Conservation (phyloP, 1,284 basidiomycete species). For the Ceratobasidium sp. region DNA sequence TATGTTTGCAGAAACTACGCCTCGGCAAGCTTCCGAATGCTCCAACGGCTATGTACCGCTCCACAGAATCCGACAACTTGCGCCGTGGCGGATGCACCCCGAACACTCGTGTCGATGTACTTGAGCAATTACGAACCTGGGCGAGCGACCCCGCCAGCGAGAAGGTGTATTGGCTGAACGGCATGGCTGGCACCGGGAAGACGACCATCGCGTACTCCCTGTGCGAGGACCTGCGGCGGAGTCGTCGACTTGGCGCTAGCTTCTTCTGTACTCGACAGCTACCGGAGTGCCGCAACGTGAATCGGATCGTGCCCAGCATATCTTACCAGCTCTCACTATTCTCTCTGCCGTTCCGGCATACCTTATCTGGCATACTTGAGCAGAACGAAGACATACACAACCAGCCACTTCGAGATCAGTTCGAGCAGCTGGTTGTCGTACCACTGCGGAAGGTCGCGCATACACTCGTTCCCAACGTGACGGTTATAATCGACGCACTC, state of each 20-base stretch:
- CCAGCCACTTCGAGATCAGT: constrained; percentile 1
- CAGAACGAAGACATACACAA: neutral
- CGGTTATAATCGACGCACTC: constrained; percentile 22
- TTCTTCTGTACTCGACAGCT: constrained; percentile 2
- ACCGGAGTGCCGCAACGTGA: neutral
- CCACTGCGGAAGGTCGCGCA: neutral
- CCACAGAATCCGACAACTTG: neutral
- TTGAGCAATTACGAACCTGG: neutral
- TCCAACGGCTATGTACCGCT: neutral
- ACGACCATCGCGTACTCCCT: neutral
- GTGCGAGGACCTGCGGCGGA: neutral
- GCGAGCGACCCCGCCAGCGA: neutral
- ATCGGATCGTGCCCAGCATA: neutral
- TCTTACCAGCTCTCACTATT: neutral
- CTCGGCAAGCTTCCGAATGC: neutral
- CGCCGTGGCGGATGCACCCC: neutral
- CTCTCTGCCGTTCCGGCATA: neutral
- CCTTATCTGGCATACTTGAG: neutral
- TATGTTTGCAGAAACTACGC: neutral
- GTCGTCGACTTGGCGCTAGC: neutral
- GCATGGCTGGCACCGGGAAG: too few species aligned
- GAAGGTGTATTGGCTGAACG: neutral
- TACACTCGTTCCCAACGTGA: neutral
- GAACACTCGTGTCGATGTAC: neutral
- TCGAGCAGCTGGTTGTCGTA: neutral